A percentile compares a stretch with the other conserved stretches of the same genome.
phyloP scores from a whole-genome alignment of 352 stramenopile species.

The Thalassiosira mediterranea region DNA sequence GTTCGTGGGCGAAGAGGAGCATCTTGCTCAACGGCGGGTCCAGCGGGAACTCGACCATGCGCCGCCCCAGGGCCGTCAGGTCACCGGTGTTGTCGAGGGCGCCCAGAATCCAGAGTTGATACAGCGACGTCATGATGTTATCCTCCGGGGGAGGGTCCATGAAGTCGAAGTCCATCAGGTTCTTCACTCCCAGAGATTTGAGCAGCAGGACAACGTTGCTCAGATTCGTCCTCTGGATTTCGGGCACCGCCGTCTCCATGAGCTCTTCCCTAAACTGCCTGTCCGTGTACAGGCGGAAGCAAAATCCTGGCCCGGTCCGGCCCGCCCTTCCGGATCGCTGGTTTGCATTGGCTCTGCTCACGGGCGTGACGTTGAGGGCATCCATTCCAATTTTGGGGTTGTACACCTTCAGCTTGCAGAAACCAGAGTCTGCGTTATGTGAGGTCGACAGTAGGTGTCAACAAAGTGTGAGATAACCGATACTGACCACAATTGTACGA shows the following conservation, averaged over 20 bases:
- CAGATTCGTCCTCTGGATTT: slow-evolving; percentile 94
- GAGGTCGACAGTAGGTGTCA: slow-evolving; percentile 92
- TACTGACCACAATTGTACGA: neutral
- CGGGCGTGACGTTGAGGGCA: slow-evolving; percentile 66
- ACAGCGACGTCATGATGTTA: slow-evolving; percentile 98
- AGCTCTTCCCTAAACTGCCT: slow-evolving; percentile 89
- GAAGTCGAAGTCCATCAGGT: slow-evolving; percentile 97
- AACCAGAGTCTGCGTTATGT: slow-evolving; percentile 79
- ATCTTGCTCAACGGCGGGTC: slow-evolving; percentile 91
- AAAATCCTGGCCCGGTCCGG: slow-evolving; percentile 87
- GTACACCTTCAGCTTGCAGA: slow-evolving; percentile 86
- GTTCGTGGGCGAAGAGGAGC: slow-evolving; percentile 92
- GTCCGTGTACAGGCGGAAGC: slow-evolving; percentile 86
- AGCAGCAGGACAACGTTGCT: slow-evolving; percentile 86
- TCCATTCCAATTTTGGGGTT: slow-evolving; percentile 72
- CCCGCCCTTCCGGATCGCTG: slow-evolving; percentile 92
- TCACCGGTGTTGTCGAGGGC: slow-evolving; percentile 97
- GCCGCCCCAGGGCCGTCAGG: slow-evolving; percentile 93
- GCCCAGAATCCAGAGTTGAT: slow-evolving; percentile 98
- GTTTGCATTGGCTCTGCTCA: slow-evolving; percentile 82
- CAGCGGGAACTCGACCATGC: slow-evolving; percentile 98
- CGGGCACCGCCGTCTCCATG: slow-evolving; percentile 84
- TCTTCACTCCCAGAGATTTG: slow-evolving; percentile 95
- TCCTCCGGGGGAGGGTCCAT: slow-evolving; percentile 97
- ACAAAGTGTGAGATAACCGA: slow-evolving; percentile 95